A percentile compares a stretch with the other conserved stretches of the same genome.
These are phyloP conservation scores for Colletotrichum spinosum DNA, from an alignment of 2,329 filamentous ascomycete species.

Conservation along the genomic window DNA sequence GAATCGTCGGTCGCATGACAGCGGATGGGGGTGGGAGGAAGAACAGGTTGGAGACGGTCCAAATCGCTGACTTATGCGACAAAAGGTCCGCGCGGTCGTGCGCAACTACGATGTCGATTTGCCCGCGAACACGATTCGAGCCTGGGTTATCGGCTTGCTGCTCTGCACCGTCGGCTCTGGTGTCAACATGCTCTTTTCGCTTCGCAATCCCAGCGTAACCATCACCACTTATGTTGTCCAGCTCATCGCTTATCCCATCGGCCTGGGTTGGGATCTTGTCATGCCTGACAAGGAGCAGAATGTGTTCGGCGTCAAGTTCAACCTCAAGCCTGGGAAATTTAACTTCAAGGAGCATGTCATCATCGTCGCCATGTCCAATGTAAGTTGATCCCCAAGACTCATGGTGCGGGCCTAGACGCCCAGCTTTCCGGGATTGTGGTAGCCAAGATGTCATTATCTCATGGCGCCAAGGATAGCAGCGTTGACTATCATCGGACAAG, in stretches of 20 bases:
- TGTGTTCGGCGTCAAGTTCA: constrained; percentile 65
- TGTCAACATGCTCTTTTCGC: constrained; percentile 71
- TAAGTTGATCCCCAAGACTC: constrained; percentile 47
- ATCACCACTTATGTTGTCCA: constrained; percentile 73
- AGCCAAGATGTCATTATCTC: constrained; percentile 10
- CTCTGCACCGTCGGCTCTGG: constrained; percentile 72
- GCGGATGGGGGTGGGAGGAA: neutral
- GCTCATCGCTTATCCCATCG: constrained; percentile 70
- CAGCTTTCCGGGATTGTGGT: constrained; percentile 2
- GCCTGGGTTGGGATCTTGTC: constrained; percentile 64
- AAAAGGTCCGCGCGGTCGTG: constrained; percentile 72
- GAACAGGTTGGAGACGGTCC: neutral
- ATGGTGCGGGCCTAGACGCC: neutral
- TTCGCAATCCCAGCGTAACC: constrained; percentile 68
- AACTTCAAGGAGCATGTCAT: constrained; percentile 73
- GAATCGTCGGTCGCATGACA: neutral
- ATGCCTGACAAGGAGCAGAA: constrained; percentile 65
- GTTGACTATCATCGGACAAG: constrained; percentile 2
- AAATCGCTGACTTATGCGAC: constrained; percentile 27
- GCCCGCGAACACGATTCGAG: constrained; percentile 73
- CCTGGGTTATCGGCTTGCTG: constrained; percentile 71
- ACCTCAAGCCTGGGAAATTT: constrained; percentile 67
- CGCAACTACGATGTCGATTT: constrained; percentile 74
- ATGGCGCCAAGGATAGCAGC: neutral
- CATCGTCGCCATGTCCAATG: constrained; percentile 74